Evolutionary conservation across 257 asterid genomes (phyloP).

Genomic region (Salvia miltiorrhiza): DNA sequence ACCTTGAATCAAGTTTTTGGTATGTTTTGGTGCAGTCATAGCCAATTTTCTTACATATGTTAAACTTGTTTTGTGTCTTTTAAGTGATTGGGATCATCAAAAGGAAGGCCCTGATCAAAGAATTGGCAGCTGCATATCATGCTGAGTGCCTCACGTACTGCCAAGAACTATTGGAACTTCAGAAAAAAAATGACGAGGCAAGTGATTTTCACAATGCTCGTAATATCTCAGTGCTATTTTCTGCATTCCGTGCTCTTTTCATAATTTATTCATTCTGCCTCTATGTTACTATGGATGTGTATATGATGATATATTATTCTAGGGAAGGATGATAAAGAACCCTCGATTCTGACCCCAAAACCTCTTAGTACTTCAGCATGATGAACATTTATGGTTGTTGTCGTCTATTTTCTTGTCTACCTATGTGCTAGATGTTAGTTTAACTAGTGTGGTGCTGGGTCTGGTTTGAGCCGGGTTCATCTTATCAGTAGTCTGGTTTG

Average conservation of each 20-base stretch:
- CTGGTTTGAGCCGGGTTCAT: not conserved
- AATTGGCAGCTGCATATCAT: slow-evolving; percentile 81
- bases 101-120: slow-evolving; percentile 87
- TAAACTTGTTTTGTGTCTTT: slow-evolving; percentile 18
- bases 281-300: not conserved
- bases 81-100: slow-evolving; percentile 83
- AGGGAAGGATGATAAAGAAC: not conserved
- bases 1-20: not conserved
- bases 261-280: not conserved
- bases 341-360: not conserved
- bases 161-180: slow-evolving; percentile 87
- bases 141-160: slow-evolving; percentile 94
- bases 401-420: not conserved
- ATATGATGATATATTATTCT: not conserved
- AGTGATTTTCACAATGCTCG: slow-evolving; percentile 22
- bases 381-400: not conserved
- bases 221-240: not conserved
- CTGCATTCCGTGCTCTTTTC: not conserved
- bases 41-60: slow-evolving; percentile 1
- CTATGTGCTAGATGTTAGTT: not conserved
- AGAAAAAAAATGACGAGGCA: slow-evolving; percentile 77
- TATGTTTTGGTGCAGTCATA: not conserved
- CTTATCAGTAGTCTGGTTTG: not conserved
- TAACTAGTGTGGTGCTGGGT: not conserved
- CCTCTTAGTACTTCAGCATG: not conserved